Base-by-base conservation (phyloP, 2,329 filamentous ascomycete species). In the Talaromyces sp. region DNA sequence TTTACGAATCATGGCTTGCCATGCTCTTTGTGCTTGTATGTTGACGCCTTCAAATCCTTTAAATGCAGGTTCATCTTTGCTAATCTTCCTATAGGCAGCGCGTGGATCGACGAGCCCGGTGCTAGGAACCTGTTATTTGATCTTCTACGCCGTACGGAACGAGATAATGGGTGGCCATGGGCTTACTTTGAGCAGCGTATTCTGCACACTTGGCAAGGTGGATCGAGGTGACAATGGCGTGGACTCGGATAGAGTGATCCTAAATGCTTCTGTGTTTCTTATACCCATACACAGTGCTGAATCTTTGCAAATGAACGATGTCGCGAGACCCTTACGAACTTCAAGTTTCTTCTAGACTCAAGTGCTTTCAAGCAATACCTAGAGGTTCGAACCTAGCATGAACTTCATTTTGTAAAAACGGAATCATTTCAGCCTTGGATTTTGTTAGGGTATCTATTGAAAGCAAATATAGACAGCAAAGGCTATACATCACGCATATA, bases 11-110 rank as follows among this genome's bases (percentile, higher is more conserved):
- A 70, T 70, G 59, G 68, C 69, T 24, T 68, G 68, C 40, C 66
- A 71, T 45, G 66, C 67, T 14, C 56, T 71, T 4, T 67, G 64
- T 59, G 67, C 65, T 27, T 71, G 69, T 70, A 57, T 44, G 66
- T 54, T 16, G 19, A 17, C 40, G 35, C 19, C n/a, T 22, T 35
- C 36, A 17, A 22, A 14, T 17, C 24, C 5, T 20, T n/a, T n/a
- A n/a, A 17, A 16, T 33, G 8, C 10, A 17, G 20, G 14, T 27
- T 20, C 10, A 54, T 20, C 19, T 39, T 11, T 29, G 22, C 13
- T 39, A 22, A 13, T 17, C 33, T 41, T 11, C 3, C 11, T 11
- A 19, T 14, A 70, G 68, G 65, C 43, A 58, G 64, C 40, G 60
- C 63, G 10, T 70, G 67, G 67, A 65, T 71, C 19, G 63, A 63